Evolutionary conservation across 2,329 filamentous ascomycete genomes (phyloP), one percentile per base, ranked within the genome.

Genomic region (Trichoderma sp.): DNA sequence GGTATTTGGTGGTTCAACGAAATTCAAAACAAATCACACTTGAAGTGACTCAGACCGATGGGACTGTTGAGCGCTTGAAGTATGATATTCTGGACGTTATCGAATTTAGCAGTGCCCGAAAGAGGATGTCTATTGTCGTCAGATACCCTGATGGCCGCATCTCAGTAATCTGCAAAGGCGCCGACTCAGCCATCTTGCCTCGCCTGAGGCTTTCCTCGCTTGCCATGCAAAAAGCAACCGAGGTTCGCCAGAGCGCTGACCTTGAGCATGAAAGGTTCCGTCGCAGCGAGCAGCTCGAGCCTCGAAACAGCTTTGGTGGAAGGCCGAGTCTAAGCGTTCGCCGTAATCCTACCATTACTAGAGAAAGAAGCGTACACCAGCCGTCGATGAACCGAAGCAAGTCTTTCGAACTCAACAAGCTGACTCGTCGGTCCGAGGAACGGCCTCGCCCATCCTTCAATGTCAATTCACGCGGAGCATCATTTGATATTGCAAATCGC

Each of bases 71-170:
- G 4, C 82, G 84, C 2, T 89, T 92, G 73, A 84, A 83, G 0
- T 97, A 94, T 73, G 87, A 96, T 70, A 86, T 97, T 5, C 80
- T 97, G 35, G 92, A 97, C 73, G 86, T 96, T 4, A 92, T 97
- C 68, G 94, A 97, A 75, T 97, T 97, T 73, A 95, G 91, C 69
- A 96, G 92, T 78, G 88, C 90, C 70, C 86, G 94, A 27, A 97
- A 97, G 80, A 86, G 94, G 48, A 97, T 97, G 94, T 94, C 93
- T 0, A 89, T 97, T 50, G 80, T 97, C 29, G 87, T 97, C 2
- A 89, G 92, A n/a, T 93, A 92, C 76, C 93, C 94, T 0, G 91
- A 97, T 73, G 88, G 90, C 2, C 88, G 90, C 15, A 89, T 97
- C 59, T 94, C 90, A 74, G 82, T 97, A 2, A 89, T 97, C 71